These are phyloP conservation scores for Penicillium fuscoglaucum DNA, from an alignment of 2,329 filamentous ascomycete genomes.

Conservation along the genomic window DNA sequence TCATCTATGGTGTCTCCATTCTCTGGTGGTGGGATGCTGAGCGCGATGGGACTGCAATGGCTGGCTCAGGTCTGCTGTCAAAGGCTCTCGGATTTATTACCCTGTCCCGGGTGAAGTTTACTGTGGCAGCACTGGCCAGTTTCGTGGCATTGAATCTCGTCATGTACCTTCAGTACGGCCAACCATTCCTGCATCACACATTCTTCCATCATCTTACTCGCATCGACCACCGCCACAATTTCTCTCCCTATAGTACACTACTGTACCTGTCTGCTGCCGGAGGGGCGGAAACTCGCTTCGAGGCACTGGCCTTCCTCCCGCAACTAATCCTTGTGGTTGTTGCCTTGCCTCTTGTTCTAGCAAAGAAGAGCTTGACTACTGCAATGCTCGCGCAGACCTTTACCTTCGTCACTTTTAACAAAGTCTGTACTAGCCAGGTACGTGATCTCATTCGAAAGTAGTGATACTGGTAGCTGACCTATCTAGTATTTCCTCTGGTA, in stretches of 20 bases:
- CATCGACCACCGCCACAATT: slow-evolving; percentile 96
- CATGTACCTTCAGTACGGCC: slow-evolving; percentile 80
- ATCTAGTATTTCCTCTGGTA: slow-evolving; percentile 98
- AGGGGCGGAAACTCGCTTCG: slow-evolving; percentile 52
- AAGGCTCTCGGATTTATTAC: slow-evolving; percentile 40
- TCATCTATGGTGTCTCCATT: slow-evolving; percentile 76
- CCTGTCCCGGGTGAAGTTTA: slow-evolving; percentile 38
- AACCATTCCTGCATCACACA: slow-evolving; percentile 81
- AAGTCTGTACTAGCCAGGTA: slow-evolving; percentile 97
- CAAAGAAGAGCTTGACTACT: slow-evolving; percentile 76
- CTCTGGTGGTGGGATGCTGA: slow-evolving; percentile 45
- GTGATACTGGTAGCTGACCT: background rate
- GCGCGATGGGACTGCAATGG: slow-evolving; percentile 14
- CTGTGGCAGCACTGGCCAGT: slow-evolving; percentile 64
- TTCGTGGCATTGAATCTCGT: slow-evolving; percentile 71
- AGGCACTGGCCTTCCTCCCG: slow-evolving; percentile 84
- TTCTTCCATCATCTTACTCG: slow-evolving; percentile 90
- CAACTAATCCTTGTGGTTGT: slow-evolving; percentile 79
- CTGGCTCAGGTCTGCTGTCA: slow-evolving; percentile 11
- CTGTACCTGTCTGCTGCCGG: slow-evolving; percentile 80
- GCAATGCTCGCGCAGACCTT: slow-evolving; percentile 95
- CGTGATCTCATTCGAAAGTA: slow-evolving; percentile 25
- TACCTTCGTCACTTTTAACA: slow-evolving; percentile 96
- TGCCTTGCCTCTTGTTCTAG: slow-evolving; percentile 71
- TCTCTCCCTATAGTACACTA: slow-evolving; percentile 91